Percentiles rank a stretch among this genome's conserved stretches.
Conservation (phyloP, 164 flowering plant genomes). For the Vitis vinifera region ASM3070453v1 NC_081818.1:1958501-1959000, state of each 20-base stretch:
- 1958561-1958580: no score
- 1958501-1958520: no score
- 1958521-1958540: no score
- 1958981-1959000: background rate
- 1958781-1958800: conserved; percentile 50
- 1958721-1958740: background rate
- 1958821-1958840: conserved; percentile 46
- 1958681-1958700: no score
- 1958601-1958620: no score
- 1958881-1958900: conserved; percentile 39
- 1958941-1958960: background rate
- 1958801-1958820: conserved; percentile 44
- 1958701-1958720: background rate
- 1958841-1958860: conserved; percentile 29
- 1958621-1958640: no score
- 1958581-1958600: no score
- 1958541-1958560: no score
- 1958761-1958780: conserved; percentile 28
- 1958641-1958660: no score
- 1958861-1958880: conserved; percentile 22
- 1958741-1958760: background rate
- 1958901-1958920: conserved; percentile 40
- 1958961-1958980: background rate
- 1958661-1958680: no score
- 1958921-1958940: conserved; percentile 41